These are phyloP conservation scores for Lactarius hatsudake DNA, from an alignment of 768 basidiomycete genomes.

Conservation along the genomic window DNA sequence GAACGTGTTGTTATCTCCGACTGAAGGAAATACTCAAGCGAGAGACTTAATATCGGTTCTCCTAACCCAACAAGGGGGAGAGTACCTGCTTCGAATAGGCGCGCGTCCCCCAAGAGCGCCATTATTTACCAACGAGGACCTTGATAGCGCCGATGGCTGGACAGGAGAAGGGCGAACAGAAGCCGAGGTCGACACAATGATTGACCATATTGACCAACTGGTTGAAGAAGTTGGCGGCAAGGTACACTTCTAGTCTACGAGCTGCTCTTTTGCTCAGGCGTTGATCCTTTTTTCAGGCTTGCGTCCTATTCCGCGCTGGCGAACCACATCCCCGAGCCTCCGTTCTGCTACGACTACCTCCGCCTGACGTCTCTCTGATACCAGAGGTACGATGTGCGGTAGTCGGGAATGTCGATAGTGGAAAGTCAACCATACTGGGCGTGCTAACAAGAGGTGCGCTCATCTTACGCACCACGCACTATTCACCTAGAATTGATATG, in stretches of 20 bases:
- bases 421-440: constrained; percentile 92
- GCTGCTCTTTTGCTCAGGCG: not conserved
- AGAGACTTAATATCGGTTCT: constrained; percentile 64
- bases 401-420: constrained; percentile 92
- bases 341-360: constrained; percentile 70
- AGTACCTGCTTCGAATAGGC: constrained; percentile 75
- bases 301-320: constrained; percentile 49
- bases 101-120: constrained; percentile 54
- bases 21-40: constrained; percentile 49
- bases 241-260: constrained; percentile 38
- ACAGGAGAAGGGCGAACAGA: constrained; percentile 48
- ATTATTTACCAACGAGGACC: constrained; percentile 52
- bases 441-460: constrained; percentile 85
- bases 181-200: constrained; percentile 51
- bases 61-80: constrained; percentile 66
- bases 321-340: constrained; percentile 53
- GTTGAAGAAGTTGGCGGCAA: constrained; percentile 82
- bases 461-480: constrained; percentile 26
- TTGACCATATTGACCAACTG: constrained; percentile 42
- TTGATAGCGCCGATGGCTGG: constrained; percentile 52
- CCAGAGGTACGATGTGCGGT: constrained; percentile 95
- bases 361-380: constrained; percentile 69
- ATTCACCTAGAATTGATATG: constrained; percentile 19
- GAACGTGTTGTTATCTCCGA: constrained; percentile 42
- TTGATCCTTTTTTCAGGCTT: constrained; percentile 42